Evolutionary conservation across 129 eudicot genomes (phyloP).

Genomic region (Apium graveolens): DNA sequence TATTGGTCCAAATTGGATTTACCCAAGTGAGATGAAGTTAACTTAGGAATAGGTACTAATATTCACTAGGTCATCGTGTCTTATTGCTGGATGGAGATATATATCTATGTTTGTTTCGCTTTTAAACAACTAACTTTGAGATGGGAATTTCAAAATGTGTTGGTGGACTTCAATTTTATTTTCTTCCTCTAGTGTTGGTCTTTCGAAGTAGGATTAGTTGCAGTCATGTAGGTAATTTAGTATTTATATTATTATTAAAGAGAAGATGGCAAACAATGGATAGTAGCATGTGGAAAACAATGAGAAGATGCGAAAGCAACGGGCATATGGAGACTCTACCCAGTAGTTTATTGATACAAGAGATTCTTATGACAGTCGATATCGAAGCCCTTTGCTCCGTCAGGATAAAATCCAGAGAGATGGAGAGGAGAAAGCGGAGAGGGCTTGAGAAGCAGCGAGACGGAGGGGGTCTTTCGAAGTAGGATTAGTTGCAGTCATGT

Average conservation of each 20-base stretch:
- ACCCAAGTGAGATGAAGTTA: neutral
- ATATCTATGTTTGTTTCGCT: neutral
- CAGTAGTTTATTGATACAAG: constrained; percentile 22
- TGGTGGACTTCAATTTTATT: neutral
- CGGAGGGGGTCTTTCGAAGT: too few species aligned
- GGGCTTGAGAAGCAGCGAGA: constrained; percentile 31
- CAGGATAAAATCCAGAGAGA: constrained; percentile 45
- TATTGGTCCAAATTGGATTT: neutral
- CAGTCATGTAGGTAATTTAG: too few species aligned
- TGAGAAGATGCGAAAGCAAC: neutral
- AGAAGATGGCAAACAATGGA: too few species aligned
- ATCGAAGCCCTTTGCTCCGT: constrained; percentile 41
- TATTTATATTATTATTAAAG: too few species aligned
- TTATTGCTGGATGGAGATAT: neutral
- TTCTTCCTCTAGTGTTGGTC: neutral
- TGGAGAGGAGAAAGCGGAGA: constrained; percentile 41
- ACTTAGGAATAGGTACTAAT: neutral
- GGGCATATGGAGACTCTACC: constrained; percentile 33
- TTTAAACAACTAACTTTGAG: neutral
- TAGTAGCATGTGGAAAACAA: neutral
- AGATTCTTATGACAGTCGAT: constrained; percentile 29
- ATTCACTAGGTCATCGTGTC: neutral
- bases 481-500: too few species aligned
- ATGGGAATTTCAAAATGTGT: too few species aligned
- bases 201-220: neutral